phyloP scores from a whole-genome alignment of 2,329 filamentous ascomycete species.

The Myriangium duriaei region DNA sequence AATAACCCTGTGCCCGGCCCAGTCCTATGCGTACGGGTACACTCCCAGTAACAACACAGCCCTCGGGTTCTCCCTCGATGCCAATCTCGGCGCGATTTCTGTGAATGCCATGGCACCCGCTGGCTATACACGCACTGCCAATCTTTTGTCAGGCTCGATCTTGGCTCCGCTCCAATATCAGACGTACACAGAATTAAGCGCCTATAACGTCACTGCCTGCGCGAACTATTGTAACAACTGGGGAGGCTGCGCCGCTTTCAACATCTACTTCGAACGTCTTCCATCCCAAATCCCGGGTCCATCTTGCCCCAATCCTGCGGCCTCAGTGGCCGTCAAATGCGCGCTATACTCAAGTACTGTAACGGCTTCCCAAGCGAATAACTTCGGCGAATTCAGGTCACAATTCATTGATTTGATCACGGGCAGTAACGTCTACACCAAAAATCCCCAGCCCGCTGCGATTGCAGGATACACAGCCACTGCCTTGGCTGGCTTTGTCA shows the following conservation, averaged over 20 bases:
- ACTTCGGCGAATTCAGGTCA: slow-evolving; percentile 16
- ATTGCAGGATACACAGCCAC: slow-evolving; percentile 5
- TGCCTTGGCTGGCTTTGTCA: slow-evolving; percentile 6
- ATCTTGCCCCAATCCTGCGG: slow-evolving; percentile 7
- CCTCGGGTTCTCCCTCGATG: slow-evolving; percentile 8
- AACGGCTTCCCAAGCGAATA: slow-evolving; percentile 14
- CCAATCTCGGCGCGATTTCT: slow-evolving; percentile 5
- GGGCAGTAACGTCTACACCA: slow-evolving; percentile 10
- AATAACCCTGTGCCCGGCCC: background rate
- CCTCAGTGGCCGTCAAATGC: slow-evolving; percentile 2
- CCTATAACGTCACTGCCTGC: slow-evolving; percentile 10
- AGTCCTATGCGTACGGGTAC: slow-evolving; percentile 4
- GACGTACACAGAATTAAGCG: slow-evolving; percentile 9
- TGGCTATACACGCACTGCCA: slow-evolving; percentile 10
- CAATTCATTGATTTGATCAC: slow-evolving; percentile 19
- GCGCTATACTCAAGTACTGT: slow-evolving; percentile 5
- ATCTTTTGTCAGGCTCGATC: background rate
- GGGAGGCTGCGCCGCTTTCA: slow-evolving; percentile 12
- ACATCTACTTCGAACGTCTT: slow-evolving; percentile 13
- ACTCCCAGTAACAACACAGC: slow-evolving; percentile 5
- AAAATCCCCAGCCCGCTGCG: slow-evolving; percentile 5
- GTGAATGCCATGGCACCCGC: slow-evolving; percentile 8
- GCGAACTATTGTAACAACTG: slow-evolving; percentile 10
- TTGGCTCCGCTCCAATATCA: slow-evolving; percentile 10
- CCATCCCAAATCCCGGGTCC: slow-evolving; percentile 12